Conservation (phyloP, 192 early-diverging fungal species). For the Phlyctochytrium arcticum region DNA sequence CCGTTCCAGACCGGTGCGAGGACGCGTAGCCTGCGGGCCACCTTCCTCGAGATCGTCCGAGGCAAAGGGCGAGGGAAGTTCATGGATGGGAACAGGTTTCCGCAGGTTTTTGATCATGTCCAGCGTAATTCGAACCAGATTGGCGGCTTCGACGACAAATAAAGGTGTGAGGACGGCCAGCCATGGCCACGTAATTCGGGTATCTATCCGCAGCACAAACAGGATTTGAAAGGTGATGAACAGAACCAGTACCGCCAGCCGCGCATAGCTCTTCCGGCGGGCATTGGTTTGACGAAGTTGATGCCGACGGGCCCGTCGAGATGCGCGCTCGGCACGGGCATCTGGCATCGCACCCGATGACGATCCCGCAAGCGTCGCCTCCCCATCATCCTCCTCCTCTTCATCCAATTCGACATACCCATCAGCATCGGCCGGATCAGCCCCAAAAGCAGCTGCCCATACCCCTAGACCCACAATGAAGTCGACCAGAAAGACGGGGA, state of each 20-base stretch:
- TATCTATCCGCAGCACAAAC: slow-evolving; percentile 68
- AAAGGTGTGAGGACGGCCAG: slow-evolving; percentile 75
- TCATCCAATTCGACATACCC: slow-evolving; percentile 46
- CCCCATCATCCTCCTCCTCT: slow-evolving; percentile 35
- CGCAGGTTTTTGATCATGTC: background rate
- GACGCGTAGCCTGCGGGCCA: slow-evolving; percentile 15
- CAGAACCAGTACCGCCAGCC: slow-evolving; percentile 38
- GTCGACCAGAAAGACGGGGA: slow-evolving; percentile 79
- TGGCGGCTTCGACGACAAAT: slow-evolving; percentile 67
- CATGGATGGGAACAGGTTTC: slow-evolving; percentile 7
- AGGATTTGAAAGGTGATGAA: slow-evolving; percentile 72
- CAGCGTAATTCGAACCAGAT: slow-evolving; percentile 42
- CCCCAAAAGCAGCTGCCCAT: slow-evolving; percentile 19
- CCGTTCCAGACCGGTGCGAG: slow-evolving; percentile 22
- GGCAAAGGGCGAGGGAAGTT: background rate
- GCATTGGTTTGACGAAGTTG: slow-evolving; percentile 28
- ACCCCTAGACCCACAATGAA: slow-evolving; percentile 32
- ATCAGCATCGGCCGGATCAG: too few relatives aligned
- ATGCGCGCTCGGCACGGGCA: background rate
- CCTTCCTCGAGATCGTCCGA: slow-evolving; percentile 19
- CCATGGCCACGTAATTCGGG: slow-evolving; percentile 52
- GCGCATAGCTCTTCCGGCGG: slow-evolving; percentile 20
- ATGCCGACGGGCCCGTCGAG: slow-evolving; percentile 3
- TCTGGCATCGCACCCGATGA: slow-evolving; percentile 9
- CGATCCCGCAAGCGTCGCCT: slow-evolving; percentile 31